Evolutionary conservation across 169 alveolate genomes (phyloP).

Genomic region (Amoebophrya sp.): DNA sequence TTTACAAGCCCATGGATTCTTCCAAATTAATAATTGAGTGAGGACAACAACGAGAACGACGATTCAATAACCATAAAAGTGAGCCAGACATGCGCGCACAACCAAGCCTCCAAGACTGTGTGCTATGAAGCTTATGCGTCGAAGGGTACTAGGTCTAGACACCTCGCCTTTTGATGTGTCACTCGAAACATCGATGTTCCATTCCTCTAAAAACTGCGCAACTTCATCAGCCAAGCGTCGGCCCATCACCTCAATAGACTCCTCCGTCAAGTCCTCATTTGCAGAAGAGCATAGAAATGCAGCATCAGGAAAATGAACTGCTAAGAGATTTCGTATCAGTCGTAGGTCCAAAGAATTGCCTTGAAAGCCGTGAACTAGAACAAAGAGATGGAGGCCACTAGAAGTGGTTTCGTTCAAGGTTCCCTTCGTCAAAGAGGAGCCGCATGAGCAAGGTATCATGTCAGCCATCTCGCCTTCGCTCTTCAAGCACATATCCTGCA

Average conservation of each 20-base stretch:
- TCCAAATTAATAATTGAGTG: too few species aligned
- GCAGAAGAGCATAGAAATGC: conserved; percentile 64
- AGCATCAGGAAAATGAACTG: conserved; percentile 67
- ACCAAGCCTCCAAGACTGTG: conserved; percentile 84
- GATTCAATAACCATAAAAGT: too few species aligned
- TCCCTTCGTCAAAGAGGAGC: too few species aligned
- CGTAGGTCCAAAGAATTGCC: conserved; percentile 72
- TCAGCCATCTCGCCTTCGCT: too few species aligned
- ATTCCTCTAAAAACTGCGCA: background rate
- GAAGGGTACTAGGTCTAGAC: too few species aligned
- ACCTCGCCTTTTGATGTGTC: too few species aligned
- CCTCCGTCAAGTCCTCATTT: conserved; percentile 77
- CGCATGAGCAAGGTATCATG: too few species aligned
- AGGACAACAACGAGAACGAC: too few species aligned
- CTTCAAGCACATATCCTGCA: too few species aligned
- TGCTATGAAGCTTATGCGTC: conserved; percentile 77
- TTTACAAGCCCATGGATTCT: too few species aligned
- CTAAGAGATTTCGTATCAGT: conserved; percentile 65
- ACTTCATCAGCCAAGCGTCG: conserved; percentile 38
- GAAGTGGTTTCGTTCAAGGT: too few species aligned
- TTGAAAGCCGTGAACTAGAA: conserved; percentile 26
- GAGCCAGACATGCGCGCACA: conserved; percentile 79
- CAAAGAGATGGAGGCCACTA: background rate
- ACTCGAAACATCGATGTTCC: too few species aligned
- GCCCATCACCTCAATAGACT: conserved; percentile 76